Percentiles rank a stretch among this genome's conserved stretches.
These are phyloP conservation scores for Ambrosiella beaveri DNA, from an alignment of 2,329 filamentous ascomycete genomes.

Conservation along the genomic window DNA sequence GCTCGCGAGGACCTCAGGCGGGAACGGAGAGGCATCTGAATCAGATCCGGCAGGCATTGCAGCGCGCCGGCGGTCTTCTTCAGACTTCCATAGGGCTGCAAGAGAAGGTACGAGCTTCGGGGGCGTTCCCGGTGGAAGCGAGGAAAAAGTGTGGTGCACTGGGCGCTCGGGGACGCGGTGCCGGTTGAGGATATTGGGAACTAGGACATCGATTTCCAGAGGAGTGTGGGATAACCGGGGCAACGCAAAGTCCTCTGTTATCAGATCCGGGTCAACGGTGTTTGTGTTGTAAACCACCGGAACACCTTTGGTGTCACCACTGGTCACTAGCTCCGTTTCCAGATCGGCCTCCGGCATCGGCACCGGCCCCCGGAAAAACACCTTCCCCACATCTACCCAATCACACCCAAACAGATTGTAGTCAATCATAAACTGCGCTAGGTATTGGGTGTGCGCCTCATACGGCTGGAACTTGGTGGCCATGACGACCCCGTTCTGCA, in stretches of 20 bases:
- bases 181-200: slow-evolving; percentile 76
- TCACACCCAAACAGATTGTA: slow-evolving; percentile 91
- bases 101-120: slow-evolving; percentile 85
- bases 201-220: slow-evolving; percentile 76
- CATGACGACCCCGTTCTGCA: slow-evolving; percentile 78
- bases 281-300: slow-evolving; percentile 38
- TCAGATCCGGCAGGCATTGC: not conserved
- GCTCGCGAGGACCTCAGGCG: slow-evolving; percentile 62
- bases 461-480: slow-evolving; percentile 75
- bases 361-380: slow-evolving; percentile 52
- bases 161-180: slow-evolving; percentile 55
- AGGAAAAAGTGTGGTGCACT: slow-evolving; percentile 70
- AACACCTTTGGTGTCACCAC: slow-evolving; percentile 15
- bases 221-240: slow-evolving; percentile 75
- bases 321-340: slow-evolving; percentile 18
- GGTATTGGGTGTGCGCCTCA: slow-evolving; percentile 81
- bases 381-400: slow-evolving; percentile 33
- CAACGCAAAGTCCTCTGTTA: slow-evolving; percentile 44
- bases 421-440: slow-evolving; percentile 95
- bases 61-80: slow-evolving; percentile 58
- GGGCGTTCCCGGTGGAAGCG: slow-evolving; percentile 43
- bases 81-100: slow-evolving; percentile 83
- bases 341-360: slow-evolving; percentile 26
- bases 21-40: slow-evolving; percentile 30
- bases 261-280: slow-evolving; percentile 21